Conservation (phyloP, 176 grass and related monocot species). For the Hyparrhenia diplandra region DNA sequence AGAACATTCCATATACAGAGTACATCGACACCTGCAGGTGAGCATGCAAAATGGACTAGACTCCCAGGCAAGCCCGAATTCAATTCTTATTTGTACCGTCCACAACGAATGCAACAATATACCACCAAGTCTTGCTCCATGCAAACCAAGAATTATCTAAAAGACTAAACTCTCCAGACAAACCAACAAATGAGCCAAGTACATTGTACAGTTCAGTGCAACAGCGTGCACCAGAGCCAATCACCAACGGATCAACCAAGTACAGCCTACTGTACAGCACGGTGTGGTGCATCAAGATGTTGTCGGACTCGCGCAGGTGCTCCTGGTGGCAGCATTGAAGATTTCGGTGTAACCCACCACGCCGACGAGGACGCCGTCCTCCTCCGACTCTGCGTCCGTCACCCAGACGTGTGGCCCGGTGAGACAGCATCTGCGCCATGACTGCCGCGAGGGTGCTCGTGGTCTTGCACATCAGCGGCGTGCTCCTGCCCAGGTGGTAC, state of each 20-base stretch:
- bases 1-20: background rate
- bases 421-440: conserved; percentile 94
- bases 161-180: background rate
- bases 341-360: conserved; percentile 88
- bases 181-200: background rate
- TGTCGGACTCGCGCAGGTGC: background rate
- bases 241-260: conserved; percentile 4
- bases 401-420: conserved; percentile 97
- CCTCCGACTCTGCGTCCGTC: conserved; percentile 52
- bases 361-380: conserved; percentile 57
- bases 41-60: conserved; percentile 1
- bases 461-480: conserved; percentile 66
- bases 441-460: conserved; percentile 81
- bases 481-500: conserved; percentile 65
- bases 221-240: background rate
- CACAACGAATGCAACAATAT: conserved; percentile 39
- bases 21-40: background rate
- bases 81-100: conserved; percentile 10
- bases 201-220: background rate
- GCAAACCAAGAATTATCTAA: background rate
- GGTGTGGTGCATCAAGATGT: conserved; percentile 25
- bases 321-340: conserved; percentile 66
- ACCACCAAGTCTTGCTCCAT: background rate
- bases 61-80: background rate
- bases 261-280: conserved; percentile 4